Evolutionary conservation across 2,329 filamentous ascomycete genomes (phyloP), one percentile per base, ranked within the genome.

Genomic region (Metarhizium sp.): DNA sequence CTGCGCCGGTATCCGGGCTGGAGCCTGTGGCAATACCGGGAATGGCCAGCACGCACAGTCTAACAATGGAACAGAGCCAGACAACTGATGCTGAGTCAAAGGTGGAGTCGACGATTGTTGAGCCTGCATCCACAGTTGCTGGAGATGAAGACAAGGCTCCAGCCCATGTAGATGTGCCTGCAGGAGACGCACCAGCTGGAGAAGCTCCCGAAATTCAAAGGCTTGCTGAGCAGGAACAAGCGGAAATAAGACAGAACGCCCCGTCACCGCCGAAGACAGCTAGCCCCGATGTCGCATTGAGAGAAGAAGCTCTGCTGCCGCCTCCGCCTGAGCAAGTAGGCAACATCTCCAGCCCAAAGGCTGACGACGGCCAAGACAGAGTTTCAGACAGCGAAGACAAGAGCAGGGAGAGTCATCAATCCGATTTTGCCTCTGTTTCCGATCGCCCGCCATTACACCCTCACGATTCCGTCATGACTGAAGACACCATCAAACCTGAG

Each of bases 251-350:
- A 5, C 5, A 16, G 2, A 20, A 38, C 6, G 36, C 10, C 2
- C 16, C 36, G 34, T 29, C 29, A 4, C 16, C 25, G 7, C 14
- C 51, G 20, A 52, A 54, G 32, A 20, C 36, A 7, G 3, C 36
- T 18, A 42, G n/a, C n/a, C 30, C 34, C 2, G 55, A 55, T 30
- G 34, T 49, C 4, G n/a, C 34, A 34, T 20, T 20, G 11, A n/a
- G 40, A 53, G 36, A 56, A 8, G 64, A 64, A 1, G 53, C 67
- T 5, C 53, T 72, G 14, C 57, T 72, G 1, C 71, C 69, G 10
- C 70, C 70, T 7, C 71, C 71, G 0, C 70, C 66, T 0, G 71
- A 73, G 29, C 68, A 73, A 57, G 71, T 73, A 10, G 71, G 71
- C 32, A 73, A 73, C 16, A 73, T 73, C 53, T 61, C 66, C 11